Evolutionary conservation across 345 rosid genomes (phyloP).

Genomic region (Angophora floribunda): DNA sequence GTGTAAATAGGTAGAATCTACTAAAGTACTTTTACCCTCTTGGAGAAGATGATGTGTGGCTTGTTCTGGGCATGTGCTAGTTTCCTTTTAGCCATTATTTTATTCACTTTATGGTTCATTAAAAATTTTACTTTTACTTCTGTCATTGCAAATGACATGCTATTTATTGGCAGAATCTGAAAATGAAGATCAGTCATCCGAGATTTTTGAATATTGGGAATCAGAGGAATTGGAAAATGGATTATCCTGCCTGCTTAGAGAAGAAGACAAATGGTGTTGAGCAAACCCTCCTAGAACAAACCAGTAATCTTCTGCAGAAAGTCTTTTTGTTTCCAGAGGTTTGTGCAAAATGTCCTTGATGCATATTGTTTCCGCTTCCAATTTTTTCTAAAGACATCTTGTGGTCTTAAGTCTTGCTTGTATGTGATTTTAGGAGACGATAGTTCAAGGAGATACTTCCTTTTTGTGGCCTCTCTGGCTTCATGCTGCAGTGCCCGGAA

Average conservation of each 20-base stretch:
- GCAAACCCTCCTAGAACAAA: slow-evolving; percentile 13
- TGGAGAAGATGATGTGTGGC: neutral
- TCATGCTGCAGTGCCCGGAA: slow-evolving; percentile 91
- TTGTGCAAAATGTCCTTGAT: slow-evolving; percentile 9
- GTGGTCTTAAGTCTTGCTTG: slow-evolving; percentile 3
- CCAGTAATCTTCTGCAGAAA: slow-evolving; percentile 20
- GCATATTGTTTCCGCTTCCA: slow-evolving; percentile 1
- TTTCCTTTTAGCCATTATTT: neutral
- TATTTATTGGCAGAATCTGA: slow-evolving; percentile 60
- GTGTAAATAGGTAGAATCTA: neutral
- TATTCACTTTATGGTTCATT: neutral
- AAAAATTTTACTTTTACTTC: neutral
- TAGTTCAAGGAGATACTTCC: slow-evolving; percentile 42
- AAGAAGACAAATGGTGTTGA: slow-evolving; percentile 24
- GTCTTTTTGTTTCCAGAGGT: slow-evolving; percentile 85
- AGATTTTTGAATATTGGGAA: slow-evolving; percentile 59
- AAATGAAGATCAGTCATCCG: slow-evolving; percentile 87
- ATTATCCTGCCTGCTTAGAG: slow-evolving; percentile 63
- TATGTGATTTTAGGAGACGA: slow-evolving; percentile 40
- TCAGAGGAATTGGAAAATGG: slow-evolving; percentile 29
- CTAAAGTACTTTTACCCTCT: neutral
- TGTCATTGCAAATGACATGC: neutral
- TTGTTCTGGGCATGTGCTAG: neutral
- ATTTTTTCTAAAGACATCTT: neutral
- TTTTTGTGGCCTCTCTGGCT: slow-evolving; percentile 92